Evolutionary conservation across 73 alveolate species (phyloP).

Genomic region (Effrenium voratum): DNA sequence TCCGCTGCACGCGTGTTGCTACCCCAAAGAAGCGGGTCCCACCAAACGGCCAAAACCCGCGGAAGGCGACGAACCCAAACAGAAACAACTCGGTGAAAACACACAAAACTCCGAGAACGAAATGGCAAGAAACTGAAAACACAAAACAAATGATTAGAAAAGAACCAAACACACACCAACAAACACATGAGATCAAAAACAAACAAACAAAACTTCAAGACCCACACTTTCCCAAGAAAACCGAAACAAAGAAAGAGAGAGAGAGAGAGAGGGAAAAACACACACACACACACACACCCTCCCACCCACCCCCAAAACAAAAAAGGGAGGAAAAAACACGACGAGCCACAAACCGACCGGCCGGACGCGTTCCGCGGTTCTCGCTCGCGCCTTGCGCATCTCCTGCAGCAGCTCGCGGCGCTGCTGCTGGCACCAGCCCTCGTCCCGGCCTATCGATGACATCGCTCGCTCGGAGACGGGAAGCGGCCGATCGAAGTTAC

Average conservation of each 20-base stretch:
- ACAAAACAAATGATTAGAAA: too few relatives aligned
- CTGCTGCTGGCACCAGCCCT: constrained; percentile 76
- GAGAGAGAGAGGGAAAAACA: not conserved
- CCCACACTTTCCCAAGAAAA: not conserved
- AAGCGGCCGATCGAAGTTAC: too few relatives aligned
- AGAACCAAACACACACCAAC: too few relatives aligned
- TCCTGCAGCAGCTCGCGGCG: constrained; percentile 77
- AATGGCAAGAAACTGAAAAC: too few relatives aligned
- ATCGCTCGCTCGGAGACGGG: too few relatives aligned
- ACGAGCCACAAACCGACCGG: too few relatives aligned
- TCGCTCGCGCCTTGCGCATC: constrained; percentile 48
- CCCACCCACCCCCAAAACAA: not conserved
- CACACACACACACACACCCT: not conserved
- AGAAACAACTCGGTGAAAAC: too few relatives aligned
- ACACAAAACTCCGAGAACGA: too few relatives aligned
- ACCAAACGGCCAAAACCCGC: too few relatives aligned
- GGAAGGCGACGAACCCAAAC: too few relatives aligned
- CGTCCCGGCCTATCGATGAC: constrained; percentile 53
- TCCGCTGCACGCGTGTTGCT: too few relatives aligned
- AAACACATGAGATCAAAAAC: not conserved
- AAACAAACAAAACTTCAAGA: not conserved
- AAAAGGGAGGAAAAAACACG: not conserved
- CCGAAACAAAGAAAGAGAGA: not conserved
- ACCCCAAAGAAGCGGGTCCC: too few relatives aligned
- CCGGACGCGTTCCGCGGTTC: not conserved